Evolutionary conservation across 768 basidiomycete species (phyloP), one percentile per base, ranked within the genome.

Genomic region (Russula foetens): DNA sequence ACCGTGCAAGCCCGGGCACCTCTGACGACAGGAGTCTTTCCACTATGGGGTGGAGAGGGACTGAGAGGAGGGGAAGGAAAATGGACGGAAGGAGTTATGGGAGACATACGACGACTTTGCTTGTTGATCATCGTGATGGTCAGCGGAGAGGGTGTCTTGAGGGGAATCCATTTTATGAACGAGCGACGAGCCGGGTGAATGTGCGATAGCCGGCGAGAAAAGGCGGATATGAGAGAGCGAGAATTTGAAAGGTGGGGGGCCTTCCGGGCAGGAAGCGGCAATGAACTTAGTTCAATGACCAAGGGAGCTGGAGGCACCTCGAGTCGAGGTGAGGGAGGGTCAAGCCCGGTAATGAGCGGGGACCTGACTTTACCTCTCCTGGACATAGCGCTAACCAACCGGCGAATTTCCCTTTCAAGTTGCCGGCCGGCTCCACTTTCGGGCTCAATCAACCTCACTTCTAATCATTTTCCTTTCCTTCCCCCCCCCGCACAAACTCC

Each of bases 1-100:
- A 91, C 89, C 43, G 87, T 91, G 70, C 90, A 93, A 19, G 90
- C 90, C 52, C 81, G 72, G 48, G 80, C 79, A 56, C 79, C 80
- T 63, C 81, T 71, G 38, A 77, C 71, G 46, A 81, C 73, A 33
- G 80, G 76, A 23, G 71, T 59, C 67, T 79, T 79, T 53, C 75
- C 67, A 41, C 77, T 78, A 61, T 35, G 29, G 24, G 38, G 43
- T 6, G 28, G 35, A 43, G 43, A 23, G 47, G 14, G 15, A 41
- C 11, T 45, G 28, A 57, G 45, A 23, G 14, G 52, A 21, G 41
- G 24, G 53, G 11, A 29, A 31, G 29, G 14, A 21, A n/a, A 35
- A 11, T 12, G 23, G 35, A 1, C 35, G 53, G 19, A 33, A 38
- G 29, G 7, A n/a, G n/a, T n/a, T 24, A 46, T 41, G n/a, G 2